Conservation (phyloP, 768 basidiomycete species). For the Trametes punicea region DNA sequence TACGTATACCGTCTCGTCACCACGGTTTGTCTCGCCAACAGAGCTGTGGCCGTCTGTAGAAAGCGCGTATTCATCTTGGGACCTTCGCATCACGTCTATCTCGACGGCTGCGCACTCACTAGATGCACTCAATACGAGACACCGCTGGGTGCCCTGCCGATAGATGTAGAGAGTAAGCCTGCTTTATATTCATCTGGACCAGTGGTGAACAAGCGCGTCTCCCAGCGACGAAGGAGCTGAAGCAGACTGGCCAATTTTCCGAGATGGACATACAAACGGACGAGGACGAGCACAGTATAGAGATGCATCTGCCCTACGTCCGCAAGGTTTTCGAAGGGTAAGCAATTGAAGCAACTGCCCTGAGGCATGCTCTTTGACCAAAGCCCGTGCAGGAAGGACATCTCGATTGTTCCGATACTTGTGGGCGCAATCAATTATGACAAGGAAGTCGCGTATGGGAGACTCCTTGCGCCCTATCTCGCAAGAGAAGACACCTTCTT, state of each 20-base stretch:
- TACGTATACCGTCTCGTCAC: conserved; percentile 37
- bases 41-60: conserved; percentile 37
- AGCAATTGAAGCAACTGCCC: conserved; percentile 12
- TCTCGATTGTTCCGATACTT: conserved; percentile 84
- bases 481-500: conserved; percentile 76
- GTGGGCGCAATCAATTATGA: conserved; percentile 72
- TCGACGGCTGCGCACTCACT: conserved; percentile 85
- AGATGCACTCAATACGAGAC: conserved; percentile 77
- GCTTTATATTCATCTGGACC: background rate
- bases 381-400: conserved; percentile 52
- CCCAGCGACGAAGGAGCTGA: conserved; percentile 65
- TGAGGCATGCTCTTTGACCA: background rate
- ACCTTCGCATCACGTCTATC: conserved; percentile 90
- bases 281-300: conserved; percentile 94
- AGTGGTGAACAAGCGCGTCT: background rate
- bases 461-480: conserved; percentile 77
- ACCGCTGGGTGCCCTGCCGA: conserved; percentile 75
- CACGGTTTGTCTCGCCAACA: background rate
- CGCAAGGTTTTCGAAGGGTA: conserved; percentile 83
- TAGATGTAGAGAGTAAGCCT: conserved; percentile 75
- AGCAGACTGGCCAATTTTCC: conserved; percentile 63
- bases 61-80: conserved; percentile 93
- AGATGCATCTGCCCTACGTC: conserved; percentile 95
- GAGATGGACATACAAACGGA: conserved; percentile 66
- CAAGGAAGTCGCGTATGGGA: conserved; percentile 62